A percentile compares a stretch with the other conserved stretches of the same genome.
Evolutionary conservation across 1,284 basidiomycete genomes (phyloP).

Genomic region (Austroboletus niveus): DNA sequence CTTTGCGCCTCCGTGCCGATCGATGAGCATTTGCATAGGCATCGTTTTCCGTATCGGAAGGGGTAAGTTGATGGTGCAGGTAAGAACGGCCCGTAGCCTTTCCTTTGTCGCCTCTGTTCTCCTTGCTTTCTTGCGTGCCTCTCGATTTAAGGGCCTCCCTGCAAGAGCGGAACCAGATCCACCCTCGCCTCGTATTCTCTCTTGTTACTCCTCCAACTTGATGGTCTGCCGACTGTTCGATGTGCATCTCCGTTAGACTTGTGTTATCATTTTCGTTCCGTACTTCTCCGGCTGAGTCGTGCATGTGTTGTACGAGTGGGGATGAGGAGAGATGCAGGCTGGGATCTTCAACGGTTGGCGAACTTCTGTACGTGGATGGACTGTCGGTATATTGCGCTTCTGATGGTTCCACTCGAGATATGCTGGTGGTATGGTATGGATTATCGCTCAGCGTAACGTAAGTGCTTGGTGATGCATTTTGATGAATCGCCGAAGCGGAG

Average conservation of each 20-base stretch:
- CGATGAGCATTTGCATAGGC: not conserved
- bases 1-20: conserved; percentile 16
- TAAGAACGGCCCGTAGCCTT: conserved; percentile 7
- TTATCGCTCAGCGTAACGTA: conserved; percentile 15
- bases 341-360: not conserved
- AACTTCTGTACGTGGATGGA: conserved; percentile 8
- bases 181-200: conserved; percentile 28
- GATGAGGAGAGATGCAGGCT: conserved; percentile 14
- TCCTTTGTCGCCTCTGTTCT: conserved; percentile 2
- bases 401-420: conserved; percentile 1
- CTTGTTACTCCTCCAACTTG: conserved; percentile 33
- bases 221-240: conserved; percentile 22
- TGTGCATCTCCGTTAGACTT: conserved; percentile 7
- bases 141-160: not conserved
- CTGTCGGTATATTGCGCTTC: conserved; percentile 1
- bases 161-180: conserved; percentile 15
- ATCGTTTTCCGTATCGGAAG: conserved; percentile 11
- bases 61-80: conserved; percentile 2
- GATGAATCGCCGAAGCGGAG: not conserved
- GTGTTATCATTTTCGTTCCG: conserved; percentile 26
- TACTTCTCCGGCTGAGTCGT: conserved; percentile 38
- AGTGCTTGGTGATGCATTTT: not conserved
- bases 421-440: conserved; percentile 13
- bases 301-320: conserved; percentile 25
- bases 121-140: conserved; percentile 1